Base-by-base conservation (phyloP, 768 basidiomycete species). In the Serendipita sp. region DNA sequence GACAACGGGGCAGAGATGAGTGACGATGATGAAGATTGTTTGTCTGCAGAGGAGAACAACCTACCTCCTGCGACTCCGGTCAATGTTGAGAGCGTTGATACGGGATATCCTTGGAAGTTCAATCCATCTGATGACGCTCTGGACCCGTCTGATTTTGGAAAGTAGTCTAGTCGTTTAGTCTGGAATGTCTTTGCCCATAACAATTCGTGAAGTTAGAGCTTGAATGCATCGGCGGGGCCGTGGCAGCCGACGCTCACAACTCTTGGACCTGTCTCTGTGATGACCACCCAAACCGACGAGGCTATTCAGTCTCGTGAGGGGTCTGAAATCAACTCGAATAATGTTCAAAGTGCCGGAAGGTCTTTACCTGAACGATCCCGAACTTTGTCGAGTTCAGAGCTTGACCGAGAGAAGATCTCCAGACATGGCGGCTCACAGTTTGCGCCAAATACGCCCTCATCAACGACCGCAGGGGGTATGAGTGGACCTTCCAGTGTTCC, bases 301-400 rank as follows among this genome's bases (percentile, higher is more conserved):
- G 34, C 28, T 35, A 37, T 10, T 38, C 28, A 18, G 37, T n/a
- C 8, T 60, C 16, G 35, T n/a, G 34, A 32, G 8, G 28, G 30
- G 56, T n/a, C 16, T 10, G 18, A 24, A 24, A 53, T 24, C 10
- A 53, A 7, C 18, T 24, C 32, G 56, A 60, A 60, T 35, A 60
- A 37, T 60, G 56, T 32, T 3, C 18, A 60, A 30, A 60, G 35
- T 34, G 30, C 8, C 4, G 28, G 30, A 10, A 32, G 56, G n/a
- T 60, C 56, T 3, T 10, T 60, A 30, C 56, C 56, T n/a, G 56
- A 60, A 30, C 28, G 56, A 60, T 60, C 56, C 34, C 28, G 56
- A 37, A 60, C 56, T 8, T 60, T 60, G 37, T 60, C 56, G 34
- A 60, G 34, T 35, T 60, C 56, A n/a, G 56, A 60, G 34, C 18